Percentiles rank a stretch among this genome's conserved stretches.
phyloP scores from a whole-genome alignment of 768 basidiomycete species.

The Russula foetens region DNA sequence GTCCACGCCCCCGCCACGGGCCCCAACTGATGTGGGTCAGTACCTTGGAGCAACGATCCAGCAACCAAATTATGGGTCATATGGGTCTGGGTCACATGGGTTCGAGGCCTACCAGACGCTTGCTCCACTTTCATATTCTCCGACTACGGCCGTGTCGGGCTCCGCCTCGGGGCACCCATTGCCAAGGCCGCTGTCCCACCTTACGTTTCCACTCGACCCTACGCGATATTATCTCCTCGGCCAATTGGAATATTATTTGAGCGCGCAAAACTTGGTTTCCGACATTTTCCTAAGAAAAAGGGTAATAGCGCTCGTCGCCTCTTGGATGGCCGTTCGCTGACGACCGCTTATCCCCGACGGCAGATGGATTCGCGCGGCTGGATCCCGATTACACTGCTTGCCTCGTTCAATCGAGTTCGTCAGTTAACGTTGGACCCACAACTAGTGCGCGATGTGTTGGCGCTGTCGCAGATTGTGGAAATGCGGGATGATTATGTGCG shows the following conservation, averaged over 20 bases:
- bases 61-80: constrained; percentile 4
- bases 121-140: constrained; percentile 25
- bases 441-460: constrained; percentile 64
- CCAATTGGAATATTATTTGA: constrained; percentile 89
- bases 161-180: constrained; percentile 30
- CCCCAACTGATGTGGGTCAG: constrained; percentile 19
- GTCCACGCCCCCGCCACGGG: constrained; percentile 6
- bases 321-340: constrained; percentile 7
- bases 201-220: constrained; percentile 55
- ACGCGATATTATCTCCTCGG: constrained; percentile 63
- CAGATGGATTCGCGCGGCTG: constrained; percentile 90
- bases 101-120: constrained; percentile 26
- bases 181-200: constrained; percentile 38
- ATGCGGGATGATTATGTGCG: constrained; percentile 63
- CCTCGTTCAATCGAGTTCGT: constrained; percentile 81
- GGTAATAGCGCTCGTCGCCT: constrained; percentile 30
- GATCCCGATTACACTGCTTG: constrained; percentile 73
- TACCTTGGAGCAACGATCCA: constrained; percentile 11
- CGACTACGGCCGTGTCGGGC: constrained; percentile 15
- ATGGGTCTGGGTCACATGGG: constrained; percentile 17
- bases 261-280: constrained; percentile 81
- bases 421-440: constrained; percentile 49
- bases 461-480: constrained; percentile 59
- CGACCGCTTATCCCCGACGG: not conserved
- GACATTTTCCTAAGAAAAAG: constrained; percentile 76